Evolutionary conservation across 169 alveolate species (phyloP).

Genomic region (Eimeria necatrix): DNA sequence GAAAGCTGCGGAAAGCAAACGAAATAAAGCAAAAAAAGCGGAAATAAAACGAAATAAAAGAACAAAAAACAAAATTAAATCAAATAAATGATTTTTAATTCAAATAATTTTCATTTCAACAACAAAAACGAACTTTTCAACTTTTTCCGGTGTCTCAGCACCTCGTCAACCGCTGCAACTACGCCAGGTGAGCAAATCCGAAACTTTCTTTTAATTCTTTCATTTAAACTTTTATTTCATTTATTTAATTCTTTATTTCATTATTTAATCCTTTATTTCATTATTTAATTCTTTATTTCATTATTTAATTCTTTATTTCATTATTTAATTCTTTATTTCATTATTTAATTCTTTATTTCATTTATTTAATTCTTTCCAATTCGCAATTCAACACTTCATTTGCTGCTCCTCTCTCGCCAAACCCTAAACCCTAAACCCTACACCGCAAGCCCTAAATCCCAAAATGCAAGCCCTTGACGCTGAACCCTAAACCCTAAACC

Average conservation of each 20-base stretch:
- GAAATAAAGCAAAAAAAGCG: neutral
- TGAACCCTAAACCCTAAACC: neutral
- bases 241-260: neutral
- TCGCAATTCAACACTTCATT: slow-evolving; percentile 86
- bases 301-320: slow-evolving; percentile 11
- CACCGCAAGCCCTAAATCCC: slow-evolving; percentile 71
- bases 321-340: slow-evolving; percentile 81
- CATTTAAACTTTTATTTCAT: neutral
- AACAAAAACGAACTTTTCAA: neutral
- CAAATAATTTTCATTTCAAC: neutral
- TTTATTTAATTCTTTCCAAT: slow-evolving; percentile 85
- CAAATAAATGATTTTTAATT: neutral
- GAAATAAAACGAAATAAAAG: neutral
- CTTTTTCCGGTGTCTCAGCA: slow-evolving; percentile 12
- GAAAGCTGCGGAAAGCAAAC: neutral
- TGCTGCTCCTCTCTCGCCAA: slow-evolving; percentile 76
- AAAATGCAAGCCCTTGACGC: neutral
- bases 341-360: slow-evolving; percentile 85
- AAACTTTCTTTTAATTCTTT: neutral
- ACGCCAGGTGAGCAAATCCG: slow-evolving; percentile 5
- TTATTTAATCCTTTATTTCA: neutral
- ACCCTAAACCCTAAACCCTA: no score
- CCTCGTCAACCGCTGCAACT: slow-evolving; percentile 72
- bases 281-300: no score
- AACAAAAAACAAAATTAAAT: neutral